Evolutionary conservation across 2,329 filamentous ascomycete genomes (phyloP).

Genomic region (Sporothrix variecibatus): DNA sequence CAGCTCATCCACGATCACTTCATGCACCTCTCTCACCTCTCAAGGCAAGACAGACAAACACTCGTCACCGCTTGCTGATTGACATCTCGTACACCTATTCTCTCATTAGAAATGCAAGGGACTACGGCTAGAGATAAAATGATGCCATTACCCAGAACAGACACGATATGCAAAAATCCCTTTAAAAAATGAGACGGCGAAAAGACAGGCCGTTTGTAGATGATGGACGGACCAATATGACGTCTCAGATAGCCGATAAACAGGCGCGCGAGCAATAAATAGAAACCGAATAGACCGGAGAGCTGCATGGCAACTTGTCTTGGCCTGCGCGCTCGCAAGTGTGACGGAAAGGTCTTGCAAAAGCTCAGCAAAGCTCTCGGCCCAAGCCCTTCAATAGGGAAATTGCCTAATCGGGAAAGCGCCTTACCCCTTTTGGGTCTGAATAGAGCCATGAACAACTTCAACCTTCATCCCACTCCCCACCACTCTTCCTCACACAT

Average conservation of each 20-base stretch:
- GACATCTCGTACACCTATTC: neutral
- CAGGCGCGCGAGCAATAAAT: neutral
- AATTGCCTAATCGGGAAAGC: conserved; percentile 27
- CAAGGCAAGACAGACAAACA: neutral
- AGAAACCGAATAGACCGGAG: neutral
- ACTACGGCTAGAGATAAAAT: conserved; percentile 1
- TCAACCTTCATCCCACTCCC: conserved; percentile 19
- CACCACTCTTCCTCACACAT: neutral
- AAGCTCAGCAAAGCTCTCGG: neutral
- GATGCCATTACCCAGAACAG: neutral
- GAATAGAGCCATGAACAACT: conserved; percentile 40
- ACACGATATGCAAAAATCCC: neutral
- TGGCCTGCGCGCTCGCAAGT: neutral
- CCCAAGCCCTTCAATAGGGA: neutral
- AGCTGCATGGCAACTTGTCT: neutral
- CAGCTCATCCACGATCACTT: neutral
- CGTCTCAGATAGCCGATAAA: conserved; percentile 5
- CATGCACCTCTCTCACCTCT: neutral
- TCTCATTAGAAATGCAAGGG: neutral
- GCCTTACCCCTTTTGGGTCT: conserved; percentile 37
- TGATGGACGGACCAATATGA: neutral
- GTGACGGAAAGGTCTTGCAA: neutral
- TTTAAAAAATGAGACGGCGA: neutral
- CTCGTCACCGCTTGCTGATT: neutral
- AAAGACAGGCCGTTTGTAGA: conserved; percentile 4